Evolutionary conservation across 176 grass and related monocot genomes (phyloP).

Genomic region (Alloteropsis semialata): DNA sequence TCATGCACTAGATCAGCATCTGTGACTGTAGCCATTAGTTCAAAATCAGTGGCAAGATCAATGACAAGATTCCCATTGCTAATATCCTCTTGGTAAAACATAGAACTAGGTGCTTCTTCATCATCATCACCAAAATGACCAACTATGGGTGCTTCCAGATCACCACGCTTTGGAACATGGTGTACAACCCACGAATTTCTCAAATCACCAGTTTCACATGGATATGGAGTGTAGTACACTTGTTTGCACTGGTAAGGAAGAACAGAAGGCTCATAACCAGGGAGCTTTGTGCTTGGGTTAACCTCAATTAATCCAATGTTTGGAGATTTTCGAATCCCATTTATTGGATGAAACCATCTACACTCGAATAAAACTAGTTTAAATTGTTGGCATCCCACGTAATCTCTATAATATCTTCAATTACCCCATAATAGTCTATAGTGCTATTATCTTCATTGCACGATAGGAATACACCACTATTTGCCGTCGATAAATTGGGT

Average conservation of each 20-base stretch:
- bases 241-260: neutral
- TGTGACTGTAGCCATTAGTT: neutral
- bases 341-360: neutral
- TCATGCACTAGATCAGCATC: neutral
- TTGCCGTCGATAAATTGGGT: neutral
- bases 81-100: neutral
- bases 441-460: neutral
- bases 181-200: neutral
- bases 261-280: neutral
- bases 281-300: neutral
- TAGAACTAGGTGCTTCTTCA: neutral
- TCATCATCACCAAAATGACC: neutral
- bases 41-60: neutral
- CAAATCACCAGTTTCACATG: neutral
- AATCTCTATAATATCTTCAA: neutral
- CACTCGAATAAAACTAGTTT: neutral
- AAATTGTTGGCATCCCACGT: neutral
- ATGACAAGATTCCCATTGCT: neutral
- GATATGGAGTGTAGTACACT: slow-evolving; percentile 17
- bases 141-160: neutral
- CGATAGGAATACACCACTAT: neutral
- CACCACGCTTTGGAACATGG: neutral
- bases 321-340: neutral
- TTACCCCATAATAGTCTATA: neutral
- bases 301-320: slow-evolving; percentile 1